phyloP scores from a whole-genome alignment of 306 rosid species.

The Cotoneaster glaucophyllus region DNA sequence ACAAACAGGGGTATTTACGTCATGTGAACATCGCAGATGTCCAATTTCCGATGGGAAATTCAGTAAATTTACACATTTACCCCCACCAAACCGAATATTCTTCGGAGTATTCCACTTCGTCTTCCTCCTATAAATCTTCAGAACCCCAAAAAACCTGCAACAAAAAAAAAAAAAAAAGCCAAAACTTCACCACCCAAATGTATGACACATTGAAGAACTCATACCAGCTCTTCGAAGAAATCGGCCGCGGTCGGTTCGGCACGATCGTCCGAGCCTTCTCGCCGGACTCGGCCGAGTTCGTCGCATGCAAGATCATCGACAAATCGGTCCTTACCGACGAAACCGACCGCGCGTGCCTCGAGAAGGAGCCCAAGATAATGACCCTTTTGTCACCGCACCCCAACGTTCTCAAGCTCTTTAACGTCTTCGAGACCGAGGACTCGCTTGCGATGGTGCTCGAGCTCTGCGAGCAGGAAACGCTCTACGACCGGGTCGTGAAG shows the following conservation, averaged over 20 bases:
- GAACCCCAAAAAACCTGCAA: not conserved
- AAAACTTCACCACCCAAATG: slow-evolving; percentile 25
- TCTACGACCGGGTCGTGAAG: slow-evolving; percentile 54
- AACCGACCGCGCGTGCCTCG: slow-evolving; percentile 56
- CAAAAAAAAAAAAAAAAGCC: not conserved
- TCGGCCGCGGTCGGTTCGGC: slow-evolving; percentile 76
- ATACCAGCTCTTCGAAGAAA: slow-evolving; percentile 56
- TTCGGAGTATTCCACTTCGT: not conserved
- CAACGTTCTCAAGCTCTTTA: slow-evolving; percentile 42
- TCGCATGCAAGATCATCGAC: slow-evolving; percentile 63
- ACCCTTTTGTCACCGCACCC: slow-evolving; percentile 56
- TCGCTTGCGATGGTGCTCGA: slow-evolving; percentile 42
- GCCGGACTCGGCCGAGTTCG: slow-evolving; percentile 17
- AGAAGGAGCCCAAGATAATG: slow-evolving; percentile 68
- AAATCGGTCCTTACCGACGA: slow-evolving; percentile 45
- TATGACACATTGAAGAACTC: slow-evolving; percentile 32
- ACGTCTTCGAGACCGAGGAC: slow-evolving; percentile 43
- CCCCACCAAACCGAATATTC: slow-evolving; percentile 30
- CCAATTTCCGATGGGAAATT: not conserved
- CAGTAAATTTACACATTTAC: not conserved
- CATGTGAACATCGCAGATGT: not conserved
- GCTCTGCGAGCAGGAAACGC: slow-evolving; percentile 50
- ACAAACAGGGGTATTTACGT: not conserved
- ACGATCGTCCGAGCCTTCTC: slow-evolving; percentile 53
- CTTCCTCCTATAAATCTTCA: not conserved